phyloP scores from a whole-genome alignment of 1,284 basidiomycete genomes.

The Stereum hirsutum region DNA sequence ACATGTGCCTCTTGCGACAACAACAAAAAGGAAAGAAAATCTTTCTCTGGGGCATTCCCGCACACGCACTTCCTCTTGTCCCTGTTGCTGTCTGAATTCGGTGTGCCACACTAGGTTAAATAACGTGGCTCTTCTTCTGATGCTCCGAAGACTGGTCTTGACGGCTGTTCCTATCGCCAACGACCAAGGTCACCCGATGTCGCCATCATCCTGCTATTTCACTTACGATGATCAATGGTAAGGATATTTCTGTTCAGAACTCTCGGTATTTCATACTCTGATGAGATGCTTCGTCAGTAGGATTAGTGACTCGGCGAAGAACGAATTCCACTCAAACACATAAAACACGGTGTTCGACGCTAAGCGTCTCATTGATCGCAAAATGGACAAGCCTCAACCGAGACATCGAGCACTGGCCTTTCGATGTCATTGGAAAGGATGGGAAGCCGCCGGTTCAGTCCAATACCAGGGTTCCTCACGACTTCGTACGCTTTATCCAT shows the following conservation, averaged over 20 bases:
- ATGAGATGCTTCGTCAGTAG: conserved; percentile 22
- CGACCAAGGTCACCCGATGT: conserved; percentile 96
- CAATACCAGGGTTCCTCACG: conserved; percentile 75
- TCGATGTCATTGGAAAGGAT: conserved; percentile 69
- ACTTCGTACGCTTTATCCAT: conserved; percentile 56
- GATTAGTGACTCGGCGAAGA: conserved; percentile 75
- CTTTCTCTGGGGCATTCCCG: no score
- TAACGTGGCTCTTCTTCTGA: no score
- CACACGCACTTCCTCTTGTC: no score
- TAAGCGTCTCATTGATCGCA: conserved; percentile 93
- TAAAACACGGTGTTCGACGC: conserved; percentile 96
- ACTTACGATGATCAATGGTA: conserved; percentile 87
- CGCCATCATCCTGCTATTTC: conserved; percentile 91
- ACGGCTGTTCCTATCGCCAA: no score
- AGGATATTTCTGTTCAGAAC: conserved; percentile 17
- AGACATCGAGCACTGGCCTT: conserved; percentile 87
- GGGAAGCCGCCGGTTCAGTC: conserved; percentile 87
- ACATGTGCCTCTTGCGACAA: no score
- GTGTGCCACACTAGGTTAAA: no score
- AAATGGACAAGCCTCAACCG: conserved; percentile 72
- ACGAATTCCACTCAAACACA: conserved; percentile 79
- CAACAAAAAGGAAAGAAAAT: no score
- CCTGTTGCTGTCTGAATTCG: no score
- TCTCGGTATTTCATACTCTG: not conserved
- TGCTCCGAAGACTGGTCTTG: no score